phyloP scores from a whole-genome alignment of 129 eudicot species.

The Centella asiatica region DNA sequence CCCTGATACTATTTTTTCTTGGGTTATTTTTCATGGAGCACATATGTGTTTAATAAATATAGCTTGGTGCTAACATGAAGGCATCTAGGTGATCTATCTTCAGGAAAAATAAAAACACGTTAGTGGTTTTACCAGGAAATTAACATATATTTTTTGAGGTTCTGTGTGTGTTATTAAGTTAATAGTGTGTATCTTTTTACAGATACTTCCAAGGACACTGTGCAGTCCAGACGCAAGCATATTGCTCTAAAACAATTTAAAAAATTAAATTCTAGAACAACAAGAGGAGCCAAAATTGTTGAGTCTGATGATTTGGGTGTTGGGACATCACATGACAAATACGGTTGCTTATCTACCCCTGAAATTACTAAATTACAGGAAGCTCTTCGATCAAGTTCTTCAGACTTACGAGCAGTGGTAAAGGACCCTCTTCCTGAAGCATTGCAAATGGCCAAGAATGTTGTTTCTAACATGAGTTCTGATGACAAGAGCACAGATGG shows the following conservation, averaged over 20 bases:
- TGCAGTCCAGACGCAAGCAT: conserved; percentile 36
- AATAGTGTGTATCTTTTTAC: conserved; percentile 10
- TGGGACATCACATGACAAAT: conserved; percentile 17
- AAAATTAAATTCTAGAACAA: conserved; percentile 16
- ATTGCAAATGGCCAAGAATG: conserved; percentile 38
- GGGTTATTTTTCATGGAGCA: too few species aligned
- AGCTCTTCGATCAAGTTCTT: conserved; percentile 50
- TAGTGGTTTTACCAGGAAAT: not conserved
- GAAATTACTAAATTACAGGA: conserved; percentile 44
- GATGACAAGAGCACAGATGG: conserved; percentile 26
- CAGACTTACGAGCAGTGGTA: conserved; percentile 51
- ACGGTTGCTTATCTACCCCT: conserved; percentile 30
- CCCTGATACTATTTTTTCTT: not conserved
- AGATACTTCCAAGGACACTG: conserved; percentile 34
- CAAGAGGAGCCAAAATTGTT: conserved; percentile 51
- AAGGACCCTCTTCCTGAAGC: conserved; percentile 84
- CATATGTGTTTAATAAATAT: not conserved
- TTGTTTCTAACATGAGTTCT: conserved; percentile 16
- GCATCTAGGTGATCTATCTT: not conserved
- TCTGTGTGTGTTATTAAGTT: not conserved
- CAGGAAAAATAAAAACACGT: not conserved
- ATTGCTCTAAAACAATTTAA: conserved; percentile 27
- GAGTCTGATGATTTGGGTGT: conserved; percentile 24
- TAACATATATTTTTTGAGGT: not conserved
- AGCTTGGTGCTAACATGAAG: too few species aligned